phyloP scores from a whole-genome alignment of 176 grass and related monocot genomes.

The Phoenix dactylifera region DNA sequence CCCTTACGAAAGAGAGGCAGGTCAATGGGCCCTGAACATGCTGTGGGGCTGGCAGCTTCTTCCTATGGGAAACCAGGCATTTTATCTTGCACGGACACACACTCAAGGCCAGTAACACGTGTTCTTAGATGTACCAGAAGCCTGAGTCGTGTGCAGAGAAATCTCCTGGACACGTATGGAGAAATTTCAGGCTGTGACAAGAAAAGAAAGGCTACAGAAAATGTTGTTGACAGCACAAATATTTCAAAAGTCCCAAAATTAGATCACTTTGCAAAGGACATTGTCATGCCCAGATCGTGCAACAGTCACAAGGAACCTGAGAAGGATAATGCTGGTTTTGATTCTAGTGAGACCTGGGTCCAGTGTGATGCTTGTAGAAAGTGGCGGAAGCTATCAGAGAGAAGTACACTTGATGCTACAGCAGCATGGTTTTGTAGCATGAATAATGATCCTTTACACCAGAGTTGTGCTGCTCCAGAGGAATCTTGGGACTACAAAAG shows the following conservation, averaged over 20 bases:
- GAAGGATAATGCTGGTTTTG: slow-evolving; percentile 23
- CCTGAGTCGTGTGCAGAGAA: slow-evolving; percentile 39
- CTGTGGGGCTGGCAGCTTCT: slow-evolving; percentile 7
- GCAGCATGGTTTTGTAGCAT: slow-evolving; percentile 92
- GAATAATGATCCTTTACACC: slow-evolving; percentile 54
- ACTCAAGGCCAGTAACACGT: slow-evolving; percentile 25
- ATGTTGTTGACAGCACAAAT: background rate
- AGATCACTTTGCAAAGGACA: background rate
- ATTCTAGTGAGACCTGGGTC: slow-evolving; percentile 67
- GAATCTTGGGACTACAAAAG: slow-evolving; percentile 54
- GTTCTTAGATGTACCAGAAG: slow-evolving; percentile 42
- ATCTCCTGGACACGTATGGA: slow-evolving; percentile 39
- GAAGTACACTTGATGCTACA: slow-evolving; percentile 42
- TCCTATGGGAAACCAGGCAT: slow-evolving; percentile 16
- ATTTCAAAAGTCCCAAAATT: slow-evolving; percentile 5
- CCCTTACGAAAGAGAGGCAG: slow-evolving; percentile 36
- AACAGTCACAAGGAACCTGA: slow-evolving; percentile 35
- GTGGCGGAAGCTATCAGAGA: slow-evolving; percentile 54
- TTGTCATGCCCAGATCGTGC: slow-evolving; percentile 9
- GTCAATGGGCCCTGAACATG: slow-evolving; percentile 29
- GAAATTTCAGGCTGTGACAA: slow-evolving; percentile 18
- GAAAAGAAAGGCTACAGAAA: slow-evolving; percentile 8
- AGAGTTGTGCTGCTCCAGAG: slow-evolving; percentile 52
- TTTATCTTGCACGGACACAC: slow-evolving; percentile 14
- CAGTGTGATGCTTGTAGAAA: slow-evolving; percentile 96